Conservation (phyloP, 768 basidiomycete genomes). For the Suillus fuscotomentosus region DNA sequence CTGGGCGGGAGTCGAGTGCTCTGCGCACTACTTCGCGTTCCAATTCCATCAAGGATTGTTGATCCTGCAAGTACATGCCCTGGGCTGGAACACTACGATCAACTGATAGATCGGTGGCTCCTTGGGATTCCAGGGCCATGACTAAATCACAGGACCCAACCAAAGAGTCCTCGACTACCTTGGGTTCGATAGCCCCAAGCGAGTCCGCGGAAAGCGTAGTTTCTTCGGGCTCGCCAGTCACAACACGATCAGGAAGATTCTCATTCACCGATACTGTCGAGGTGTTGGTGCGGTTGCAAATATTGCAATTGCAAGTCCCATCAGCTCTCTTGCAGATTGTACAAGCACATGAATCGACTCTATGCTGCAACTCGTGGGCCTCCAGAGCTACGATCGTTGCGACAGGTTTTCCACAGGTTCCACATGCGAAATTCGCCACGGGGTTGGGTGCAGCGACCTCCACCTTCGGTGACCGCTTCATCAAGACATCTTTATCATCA, state of each 20-base stretch:
- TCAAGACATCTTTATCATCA: background rate
- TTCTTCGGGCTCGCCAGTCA: background rate
- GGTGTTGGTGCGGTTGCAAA: constrained; percentile 8
- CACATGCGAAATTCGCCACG: background rate
- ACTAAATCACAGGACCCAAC: background rate
- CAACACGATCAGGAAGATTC: background rate
- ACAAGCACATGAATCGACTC: background rate
- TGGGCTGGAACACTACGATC: background rate
- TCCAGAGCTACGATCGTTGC: background rate
- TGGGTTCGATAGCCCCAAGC: background rate
- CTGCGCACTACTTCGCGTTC: background rate
- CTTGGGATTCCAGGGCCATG: background rate
- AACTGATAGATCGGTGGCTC: background rate
- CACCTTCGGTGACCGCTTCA: background rate
- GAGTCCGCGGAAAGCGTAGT: background rate
- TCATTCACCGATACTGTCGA: background rate
- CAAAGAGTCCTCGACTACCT: background rate
- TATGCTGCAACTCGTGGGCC: background rate
- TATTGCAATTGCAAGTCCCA: background rate
- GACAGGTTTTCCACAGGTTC: background rate
- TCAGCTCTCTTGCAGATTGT: background rate
- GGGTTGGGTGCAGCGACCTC: no score
- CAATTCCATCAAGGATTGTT: background rate
- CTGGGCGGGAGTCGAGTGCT: no score
- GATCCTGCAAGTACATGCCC: background rate